Conservation (phyloP, 2,329 filamentous ascomycete genomes). For the Alternaria gaisen region DNA sequence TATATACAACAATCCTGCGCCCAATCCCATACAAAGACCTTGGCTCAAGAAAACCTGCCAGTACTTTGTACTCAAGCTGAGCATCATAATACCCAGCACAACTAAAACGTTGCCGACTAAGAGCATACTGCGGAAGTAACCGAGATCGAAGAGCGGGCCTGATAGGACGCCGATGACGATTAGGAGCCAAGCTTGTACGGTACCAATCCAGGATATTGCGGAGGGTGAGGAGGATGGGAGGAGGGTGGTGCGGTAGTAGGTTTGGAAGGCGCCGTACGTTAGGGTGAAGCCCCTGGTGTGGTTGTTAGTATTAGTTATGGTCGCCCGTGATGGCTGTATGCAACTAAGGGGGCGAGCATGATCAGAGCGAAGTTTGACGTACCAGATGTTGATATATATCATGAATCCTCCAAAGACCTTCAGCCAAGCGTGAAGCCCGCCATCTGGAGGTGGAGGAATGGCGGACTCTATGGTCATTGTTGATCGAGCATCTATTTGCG, state of each 20-base stretch:
- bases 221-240: slow-evolving; percentile 48
- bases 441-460: slow-evolving; percentile 48
- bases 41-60: slow-evolving; percentile 65
- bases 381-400: slow-evolving; percentile 53
- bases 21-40: slow-evolving; percentile 59
- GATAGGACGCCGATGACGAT: slow-evolving; percentile 62
- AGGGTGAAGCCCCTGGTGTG: slow-evolving; percentile 52
- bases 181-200: slow-evolving; percentile 58
- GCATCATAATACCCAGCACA: slow-evolving; percentile 71
- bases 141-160: slow-evolving; percentile 58
- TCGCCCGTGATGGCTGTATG: neutral
- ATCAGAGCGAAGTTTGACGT: neutral
- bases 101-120: slow-evolving; percentile 60
- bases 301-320: slow-evolving; percentile 3
- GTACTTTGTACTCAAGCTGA: slow-evolving; percentile 63
- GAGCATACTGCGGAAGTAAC: slow-evolving; percentile 57
- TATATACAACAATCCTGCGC: slow-evolving; percentile 49
- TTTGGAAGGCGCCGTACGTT: slow-evolving; percentile 55
- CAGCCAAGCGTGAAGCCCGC: slow-evolving; percentile 51
- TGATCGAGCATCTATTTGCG: slow-evolving; percentile 30
- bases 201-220: slow-evolving; percentile 58
- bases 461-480: slow-evolving; percentile 34
- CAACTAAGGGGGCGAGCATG: no score
- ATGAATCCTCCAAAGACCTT: slow-evolving; percentile 52
- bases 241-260: slow-evolving; percentile 56